phyloP scores from a whole-genome alignment of 2,329 filamentous ascomycete genomes.

The Botrytis fabae region DNA sequence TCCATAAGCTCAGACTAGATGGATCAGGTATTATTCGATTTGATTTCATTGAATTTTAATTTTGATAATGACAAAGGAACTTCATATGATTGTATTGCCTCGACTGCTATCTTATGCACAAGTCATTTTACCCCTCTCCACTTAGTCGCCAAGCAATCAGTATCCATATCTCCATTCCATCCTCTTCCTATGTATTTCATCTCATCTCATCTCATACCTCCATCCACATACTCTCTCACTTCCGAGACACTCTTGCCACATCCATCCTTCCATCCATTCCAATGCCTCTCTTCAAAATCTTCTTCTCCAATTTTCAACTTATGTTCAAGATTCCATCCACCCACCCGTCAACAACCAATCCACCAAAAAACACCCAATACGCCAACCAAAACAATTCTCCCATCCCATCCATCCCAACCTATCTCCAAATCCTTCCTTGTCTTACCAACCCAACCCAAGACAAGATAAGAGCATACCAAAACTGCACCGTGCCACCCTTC shows the following conservation, averaged over 20 bases:
- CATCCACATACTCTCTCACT: background rate
- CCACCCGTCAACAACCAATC: background rate
- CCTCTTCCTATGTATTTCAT: constrained; percentile 7
- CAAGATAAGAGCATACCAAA: constrained; percentile 10
- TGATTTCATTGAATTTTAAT: background rate
- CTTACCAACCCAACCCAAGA: background rate
- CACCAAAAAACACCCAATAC: constrained; percentile 12
- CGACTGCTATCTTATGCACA: constrained; percentile 16
- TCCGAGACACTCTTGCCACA: background rate
- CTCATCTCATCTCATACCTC: background rate
- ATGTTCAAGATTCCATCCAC: constrained; percentile 11
- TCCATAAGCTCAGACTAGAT: background rate
- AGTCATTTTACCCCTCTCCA: background rate
- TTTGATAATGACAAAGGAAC: constrained; percentile 20
- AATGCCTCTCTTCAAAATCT: background rate
- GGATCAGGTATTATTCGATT: background rate
- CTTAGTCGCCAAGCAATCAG: background rate
- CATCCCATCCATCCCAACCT: constrained; percentile 12
- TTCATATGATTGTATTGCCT: constrained; percentile 21
- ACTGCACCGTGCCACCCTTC: background rate
- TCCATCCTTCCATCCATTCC: background rate
- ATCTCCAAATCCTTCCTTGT: constrained; percentile 4
- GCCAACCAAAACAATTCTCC: background rate
- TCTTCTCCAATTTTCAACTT: background rate
- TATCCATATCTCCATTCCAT: constrained; percentile 2